Evolutionary conservation across 2,329 filamentous ascomycete species (phyloP).

Genomic region (Penicillium sp.): DNA sequence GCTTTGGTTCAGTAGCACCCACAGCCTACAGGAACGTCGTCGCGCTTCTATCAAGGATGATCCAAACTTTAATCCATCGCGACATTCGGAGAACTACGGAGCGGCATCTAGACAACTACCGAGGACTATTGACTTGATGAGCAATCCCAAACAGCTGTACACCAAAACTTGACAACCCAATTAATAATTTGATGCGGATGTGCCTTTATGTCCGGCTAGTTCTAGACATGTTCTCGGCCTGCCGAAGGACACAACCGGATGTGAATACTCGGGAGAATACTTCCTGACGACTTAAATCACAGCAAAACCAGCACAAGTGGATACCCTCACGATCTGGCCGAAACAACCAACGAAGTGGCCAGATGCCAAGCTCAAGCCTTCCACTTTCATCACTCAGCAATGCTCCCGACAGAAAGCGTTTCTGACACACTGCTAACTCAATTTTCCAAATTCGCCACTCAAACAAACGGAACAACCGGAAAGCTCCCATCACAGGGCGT

Average conservation of each 20-base stretch:
- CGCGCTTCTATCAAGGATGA: neutral
- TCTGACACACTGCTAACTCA: neutral
- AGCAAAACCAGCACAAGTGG: neutral
- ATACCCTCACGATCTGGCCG: conserved; percentile 1
- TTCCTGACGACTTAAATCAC: neutral
- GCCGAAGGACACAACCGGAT: conserved; percentile 4
- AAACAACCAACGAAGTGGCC: conserved; percentile 2
- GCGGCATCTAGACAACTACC: neutral
- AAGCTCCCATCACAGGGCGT: conserved; percentile 20
- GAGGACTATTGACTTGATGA: neutral
- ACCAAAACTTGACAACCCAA: neutral
- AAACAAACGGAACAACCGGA: neutral
- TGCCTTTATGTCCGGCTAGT: neutral
- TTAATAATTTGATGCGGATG: neutral
- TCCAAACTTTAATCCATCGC: neutral
- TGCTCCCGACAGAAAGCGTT: neutral
- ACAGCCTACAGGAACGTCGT: too few relatives aligned
- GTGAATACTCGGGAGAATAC: neutral
- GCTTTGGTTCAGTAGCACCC: neutral
- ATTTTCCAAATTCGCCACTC: conserved; percentile 13
- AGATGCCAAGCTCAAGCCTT: conserved; percentile 15
- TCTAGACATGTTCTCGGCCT: conserved; percentile 1
- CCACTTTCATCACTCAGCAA: conserved; percentile 23
- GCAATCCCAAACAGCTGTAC: neutral
- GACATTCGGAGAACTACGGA: neutral